Base-by-base conservation (phyloP, 306 rosid species). In the Cucurbita ficifolia region DNA sequence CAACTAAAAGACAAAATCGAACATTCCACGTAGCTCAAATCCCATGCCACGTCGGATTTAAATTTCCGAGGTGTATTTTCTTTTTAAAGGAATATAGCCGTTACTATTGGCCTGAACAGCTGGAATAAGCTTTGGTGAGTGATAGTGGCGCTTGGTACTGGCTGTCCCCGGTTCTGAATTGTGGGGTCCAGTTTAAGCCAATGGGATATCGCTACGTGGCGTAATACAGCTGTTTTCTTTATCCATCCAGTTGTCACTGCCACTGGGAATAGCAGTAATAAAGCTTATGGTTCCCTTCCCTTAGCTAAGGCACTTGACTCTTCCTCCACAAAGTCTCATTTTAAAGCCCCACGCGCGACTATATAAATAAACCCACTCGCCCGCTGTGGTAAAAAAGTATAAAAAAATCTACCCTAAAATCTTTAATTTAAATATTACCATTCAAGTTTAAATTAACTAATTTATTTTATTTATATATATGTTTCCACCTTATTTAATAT, bases 211-310 rank as follows among this genome's bases (percentile, higher is more conserved):
- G 10, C 18, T 21, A 75, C 77, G 77, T 75, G 78, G 29, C 13
- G 0, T 0, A 0, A 0, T 61, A 80, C 96, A 94, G 96, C 97
- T 90, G 94, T 90, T 57, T 67, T 51, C 29, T 8, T 54, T 59
- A 29, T 33, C 21, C 60, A 73, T 54, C 86, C 89, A 89, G 92
- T 75, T 92, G 98, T 82, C 88, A 84, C 79, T 92, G 98, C 81
- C 88, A 84, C 79, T 62, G 68, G 54, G 77, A 56, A 54, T 50
- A 60, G 29, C 33, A 70, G 53, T 45, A 11, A 65, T 65, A 43
- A 65, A 65, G 72, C 53, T 64, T 17, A 6, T 40, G 33, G 52
- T 45, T 63, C 64, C 49, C 16, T 46, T 46, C 50, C 51, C 70
- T 63, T 39, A 16, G 24, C 70, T 17, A 65, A 18, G 36, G 36